Percentiles rank a stretch among this genome's conserved stretches.
Conservation (phyloP, 2,329 filamentous ascomycete genomes). For the Cladosporium phlei region DNA sequence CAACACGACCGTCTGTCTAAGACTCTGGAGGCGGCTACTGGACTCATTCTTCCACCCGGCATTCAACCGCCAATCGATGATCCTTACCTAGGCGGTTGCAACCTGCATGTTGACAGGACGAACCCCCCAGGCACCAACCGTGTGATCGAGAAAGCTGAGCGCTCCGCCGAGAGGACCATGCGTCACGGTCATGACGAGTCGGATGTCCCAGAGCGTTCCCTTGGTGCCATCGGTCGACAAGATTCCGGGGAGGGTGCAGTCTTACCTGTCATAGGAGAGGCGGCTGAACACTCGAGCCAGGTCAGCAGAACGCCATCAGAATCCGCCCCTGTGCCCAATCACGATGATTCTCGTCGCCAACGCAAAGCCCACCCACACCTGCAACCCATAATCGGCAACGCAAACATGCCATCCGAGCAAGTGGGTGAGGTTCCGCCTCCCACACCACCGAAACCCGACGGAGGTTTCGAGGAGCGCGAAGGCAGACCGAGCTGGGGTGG, state of each 20-base stretch:
- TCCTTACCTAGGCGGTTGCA: conserved; percentile 36
- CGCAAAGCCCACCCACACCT: background rate
- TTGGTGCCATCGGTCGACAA: conserved; percentile 54
- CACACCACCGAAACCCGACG: conserved; percentile 30
- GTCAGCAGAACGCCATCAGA: conserved; percentile 22
- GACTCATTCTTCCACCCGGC: conserved; percentile 18
- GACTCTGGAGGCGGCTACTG: conserved; percentile 22
- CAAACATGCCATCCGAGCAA: conserved; percentile 23
- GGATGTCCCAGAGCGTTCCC: conserved; percentile 58
- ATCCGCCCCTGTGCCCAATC: conserved; percentile 22
- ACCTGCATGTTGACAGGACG: conserved; percentile 26
- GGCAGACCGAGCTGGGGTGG: conserved; percentile 21
- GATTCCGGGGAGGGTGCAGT: conserved; percentile 53
- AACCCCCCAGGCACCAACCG: conserved; percentile 44
- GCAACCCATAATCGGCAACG: conserved; percentile 21
- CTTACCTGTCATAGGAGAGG: conserved; percentile 85
- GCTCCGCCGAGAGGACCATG: conserved; percentile 56
- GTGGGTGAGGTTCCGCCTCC: conserved; percentile 29
- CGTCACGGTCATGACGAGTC: conserved; percentile 44
- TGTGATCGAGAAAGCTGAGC: conserved; percentile 58
- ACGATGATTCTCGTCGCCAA: conserved; percentile 19
- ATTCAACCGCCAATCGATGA: conserved; percentile 31
- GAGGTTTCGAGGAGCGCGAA: conserved; percentile 20
- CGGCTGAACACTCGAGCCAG: conserved; percentile 68
- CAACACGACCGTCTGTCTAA: conserved; percentile 42